Percentiles rank a stretch among this genome's conserved stretches.
Evolutionary conservation across 2,329 filamentous ascomycete genomes (phyloP).

Genomic region (Sporothrix dimorphospora): DNA sequence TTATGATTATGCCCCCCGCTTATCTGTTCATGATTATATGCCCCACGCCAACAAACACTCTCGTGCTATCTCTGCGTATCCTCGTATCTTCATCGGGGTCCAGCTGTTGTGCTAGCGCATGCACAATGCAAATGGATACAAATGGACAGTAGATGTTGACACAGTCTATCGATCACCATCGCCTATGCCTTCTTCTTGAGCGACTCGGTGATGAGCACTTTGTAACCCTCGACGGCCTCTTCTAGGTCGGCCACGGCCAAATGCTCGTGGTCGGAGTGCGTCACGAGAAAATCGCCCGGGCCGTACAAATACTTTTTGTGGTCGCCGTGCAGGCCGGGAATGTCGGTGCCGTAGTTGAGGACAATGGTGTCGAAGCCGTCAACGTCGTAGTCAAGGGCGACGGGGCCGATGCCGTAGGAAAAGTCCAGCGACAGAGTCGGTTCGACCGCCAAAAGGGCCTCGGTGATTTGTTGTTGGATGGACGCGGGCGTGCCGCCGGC

Average conservation of each 20-base stretch:
- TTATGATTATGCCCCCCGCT: too few relatives aligned
- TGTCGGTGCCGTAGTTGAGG: conserved; percentile 93
- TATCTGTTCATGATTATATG: too few relatives aligned
- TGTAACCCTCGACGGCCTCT: conserved; percentile 77
- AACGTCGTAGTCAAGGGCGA: conserved; percentile 79
- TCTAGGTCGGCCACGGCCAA: conserved; percentile 76
- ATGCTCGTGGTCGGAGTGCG: conserved; percentile 82
- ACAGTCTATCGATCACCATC: neutral
- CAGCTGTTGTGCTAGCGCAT: neutral
- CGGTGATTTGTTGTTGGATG: conserved; percentile 58
- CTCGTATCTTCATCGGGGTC: neutral
- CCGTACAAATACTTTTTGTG: conserved; percentile 71
- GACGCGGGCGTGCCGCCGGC: conserved; percentile 68
- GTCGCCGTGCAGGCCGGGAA: conserved; percentile 72
- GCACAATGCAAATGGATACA: too few relatives aligned
- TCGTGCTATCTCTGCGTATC: too few relatives aligned
- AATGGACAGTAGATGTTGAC: too few relatives aligned
- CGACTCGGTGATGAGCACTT: conserved; percentile 66
- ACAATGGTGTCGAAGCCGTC: conserved; percentile 81
- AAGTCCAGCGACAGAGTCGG: conserved; percentile 67
- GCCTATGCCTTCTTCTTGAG: conserved; percentile 35
- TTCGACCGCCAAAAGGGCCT: conserved; percentile 58
- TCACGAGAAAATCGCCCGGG: conserved; percentile 77
- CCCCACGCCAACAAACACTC: too few relatives aligned
- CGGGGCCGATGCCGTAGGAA: conserved; percentile 71